Conservation (phyloP, 805 yeast genomes). For the Starmerella floricola region DNA sequence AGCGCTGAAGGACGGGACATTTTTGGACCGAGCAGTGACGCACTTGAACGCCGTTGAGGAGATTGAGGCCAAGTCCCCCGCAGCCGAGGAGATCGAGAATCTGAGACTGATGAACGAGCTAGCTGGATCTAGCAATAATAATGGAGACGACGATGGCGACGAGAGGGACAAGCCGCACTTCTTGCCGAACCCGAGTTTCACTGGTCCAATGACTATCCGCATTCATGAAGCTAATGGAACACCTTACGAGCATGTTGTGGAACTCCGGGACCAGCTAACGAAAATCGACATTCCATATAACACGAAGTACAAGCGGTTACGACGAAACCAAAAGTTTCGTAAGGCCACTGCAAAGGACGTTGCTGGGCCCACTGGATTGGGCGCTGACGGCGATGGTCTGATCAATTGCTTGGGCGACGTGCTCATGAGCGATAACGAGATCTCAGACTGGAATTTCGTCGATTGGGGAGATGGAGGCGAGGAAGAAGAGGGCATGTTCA, state of each 20-base stretch:
- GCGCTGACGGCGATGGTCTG: slow-evolving; percentile 32
- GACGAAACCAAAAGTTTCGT: slow-evolving; percentile 41
- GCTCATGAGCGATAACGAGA: slow-evolving; percentile 46
- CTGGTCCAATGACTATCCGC: slow-evolving; percentile 93
- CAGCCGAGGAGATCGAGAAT: slow-evolving; percentile 1
- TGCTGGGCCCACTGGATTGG: slow-evolving; percentile 19
- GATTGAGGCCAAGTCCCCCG: slow-evolving; percentile 23
- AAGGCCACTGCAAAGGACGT: slow-evolving; percentile 26
- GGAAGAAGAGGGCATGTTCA: slow-evolving; percentile 54
- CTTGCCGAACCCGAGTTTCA: slow-evolving; percentile 22
- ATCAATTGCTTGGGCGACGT: slow-evolving; percentile 67
- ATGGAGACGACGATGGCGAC: background rate
- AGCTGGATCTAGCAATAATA: background rate
- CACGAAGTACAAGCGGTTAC: slow-evolving; percentile 76
- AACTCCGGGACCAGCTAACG: slow-evolving; percentile 70
- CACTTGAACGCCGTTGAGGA: slow-evolving; percentile 18
- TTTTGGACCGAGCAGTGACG: slow-evolving; percentile 32
- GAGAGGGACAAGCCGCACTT: slow-evolving; percentile 3
- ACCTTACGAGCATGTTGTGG: slow-evolving; percentile 95
- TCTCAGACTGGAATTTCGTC: slow-evolving; percentile 56
- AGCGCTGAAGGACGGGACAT: slow-evolving; percentile 29
- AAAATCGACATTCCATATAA: slow-evolving; percentile 90
- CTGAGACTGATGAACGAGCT: slow-evolving; percentile 1
- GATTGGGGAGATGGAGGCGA: slow-evolving; percentile 64
- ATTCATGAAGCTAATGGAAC: slow-evolving; percentile 98